Evolutionary conservation across 495 filamentous ascomycete genomes (phyloP).

Genomic region (Penicillium verhagenii): DNA sequence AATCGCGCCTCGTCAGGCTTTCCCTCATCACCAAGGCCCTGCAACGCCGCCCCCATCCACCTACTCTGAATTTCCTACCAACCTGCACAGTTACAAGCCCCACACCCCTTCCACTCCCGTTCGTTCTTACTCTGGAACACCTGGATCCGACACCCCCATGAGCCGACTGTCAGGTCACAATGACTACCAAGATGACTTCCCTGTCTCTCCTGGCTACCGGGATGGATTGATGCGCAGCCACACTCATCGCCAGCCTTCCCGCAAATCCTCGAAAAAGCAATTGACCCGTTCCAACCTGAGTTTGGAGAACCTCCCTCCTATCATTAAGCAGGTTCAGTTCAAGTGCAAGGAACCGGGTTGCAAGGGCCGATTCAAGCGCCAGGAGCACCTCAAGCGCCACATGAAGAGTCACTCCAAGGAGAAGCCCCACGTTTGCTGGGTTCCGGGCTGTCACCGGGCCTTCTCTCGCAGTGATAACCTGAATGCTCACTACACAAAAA

Average conservation of each 20-base stretch:
- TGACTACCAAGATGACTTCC: slow-evolving; percentile 42
- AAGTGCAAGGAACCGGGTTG: slow-evolving; percentile 49
- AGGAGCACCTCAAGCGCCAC: slow-evolving; percentile 66
- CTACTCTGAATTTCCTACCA: slow-evolving; percentile 42
- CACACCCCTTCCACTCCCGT: slow-evolving; percentile 45
- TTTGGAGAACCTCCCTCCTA: slow-evolving; percentile 41
- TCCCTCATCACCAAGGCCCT: slow-evolving; percentile 23
- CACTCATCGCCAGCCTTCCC: slow-evolving; percentile 33
- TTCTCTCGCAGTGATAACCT: slow-evolving; percentile 51
- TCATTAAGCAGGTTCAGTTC: slow-evolving; percentile 48
- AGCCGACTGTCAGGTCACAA: slow-evolving; percentile 38
- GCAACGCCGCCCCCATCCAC: slow-evolving; percentile 43
- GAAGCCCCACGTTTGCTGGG: slow-evolving; percentile 52
- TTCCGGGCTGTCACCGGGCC: slow-evolving; percentile 43
- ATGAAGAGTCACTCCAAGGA: slow-evolving; percentile 58
- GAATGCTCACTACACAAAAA: slow-evolving; percentile 50
- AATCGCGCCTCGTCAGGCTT: slow-evolving; percentile 39
- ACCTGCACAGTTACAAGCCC: slow-evolving; percentile 36
- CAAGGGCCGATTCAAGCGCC: slow-evolving; percentile 55
- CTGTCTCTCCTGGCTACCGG: slow-evolving; percentile 37
- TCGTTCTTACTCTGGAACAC: slow-evolving; percentile 40
- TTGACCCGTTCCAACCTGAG: slow-evolving; percentile 39
- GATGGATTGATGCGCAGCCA: slow-evolving; percentile 34
- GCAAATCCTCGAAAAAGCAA: slow-evolving; percentile 40
- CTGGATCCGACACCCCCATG: slow-evolving; percentile 39